These are phyloP conservation scores for Tarenaya hassleriana DNA, from an alignment of 345 rosid species.

Conservation along the genomic window DNA sequence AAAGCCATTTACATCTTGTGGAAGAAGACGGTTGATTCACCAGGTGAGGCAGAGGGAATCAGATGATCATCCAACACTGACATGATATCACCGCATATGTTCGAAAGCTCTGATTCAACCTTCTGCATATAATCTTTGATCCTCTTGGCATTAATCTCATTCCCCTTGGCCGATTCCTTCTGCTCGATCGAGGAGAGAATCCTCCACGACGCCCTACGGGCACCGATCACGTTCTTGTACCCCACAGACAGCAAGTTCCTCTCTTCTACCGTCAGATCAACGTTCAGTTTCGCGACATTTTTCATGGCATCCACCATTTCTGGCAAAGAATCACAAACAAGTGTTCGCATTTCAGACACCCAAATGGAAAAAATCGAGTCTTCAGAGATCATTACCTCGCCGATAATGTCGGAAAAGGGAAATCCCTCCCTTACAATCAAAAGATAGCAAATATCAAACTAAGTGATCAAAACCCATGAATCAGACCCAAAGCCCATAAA, in stretches of 20 bases:
- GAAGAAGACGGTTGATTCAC: conserved; percentile 61
- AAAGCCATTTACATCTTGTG: conserved; percentile 49
- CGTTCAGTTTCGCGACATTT: conserved; percentile 42
- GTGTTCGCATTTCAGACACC: conserved; percentile 5
- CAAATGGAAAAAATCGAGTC: conserved; percentile 1
- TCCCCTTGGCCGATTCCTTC: conserved; percentile 49
- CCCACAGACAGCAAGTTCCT: conserved; percentile 53
- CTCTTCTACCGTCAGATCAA: conserved; percentile 51
- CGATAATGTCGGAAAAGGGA: not conserved
- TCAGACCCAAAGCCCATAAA: not conserved
- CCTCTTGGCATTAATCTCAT: conserved; percentile 43
- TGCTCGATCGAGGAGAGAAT: conserved; percentile 47
- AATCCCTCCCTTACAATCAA: not conserved
- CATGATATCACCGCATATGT: conserved; percentile 53
- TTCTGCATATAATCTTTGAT: conserved; percentile 54
- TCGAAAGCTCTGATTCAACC: conserved; percentile 50
- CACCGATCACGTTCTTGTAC: conserved; percentile 53
- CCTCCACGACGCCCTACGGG: too few species aligned
- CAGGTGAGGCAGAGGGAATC: conserved; percentile 48
- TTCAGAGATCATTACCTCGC: not conserved
- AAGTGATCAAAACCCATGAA: not conserved
- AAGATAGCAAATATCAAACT: conserved; percentile 6
- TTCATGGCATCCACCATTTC: conserved; percentile 57
- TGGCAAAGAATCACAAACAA: conserved; percentile 7
- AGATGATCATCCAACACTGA: conserved; percentile 57